Evolutionary conservation across 306 rosid genomes (phyloP).

Genomic region (Styphnolobium japonicum): DNA sequence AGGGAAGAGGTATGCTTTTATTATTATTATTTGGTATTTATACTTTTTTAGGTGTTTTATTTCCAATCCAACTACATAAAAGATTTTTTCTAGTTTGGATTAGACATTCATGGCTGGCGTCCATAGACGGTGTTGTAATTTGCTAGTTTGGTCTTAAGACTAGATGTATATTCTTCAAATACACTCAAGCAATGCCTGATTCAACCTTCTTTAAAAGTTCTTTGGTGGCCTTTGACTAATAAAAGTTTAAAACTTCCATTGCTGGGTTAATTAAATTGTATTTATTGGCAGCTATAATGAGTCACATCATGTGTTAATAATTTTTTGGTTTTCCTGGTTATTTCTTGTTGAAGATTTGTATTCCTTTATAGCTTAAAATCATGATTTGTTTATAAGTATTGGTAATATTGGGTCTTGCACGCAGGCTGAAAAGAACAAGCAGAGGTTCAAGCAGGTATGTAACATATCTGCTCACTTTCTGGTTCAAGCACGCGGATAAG

Average conservation of each 20-base stretch:
- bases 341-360: not conserved
- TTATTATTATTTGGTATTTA: not conserved
- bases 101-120: not conserved
- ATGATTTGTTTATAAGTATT: slow-evolving; percentile 1
- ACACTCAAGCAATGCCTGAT: no score
- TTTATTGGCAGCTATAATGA: not conserved
- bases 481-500: not conserved
- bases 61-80: no score
- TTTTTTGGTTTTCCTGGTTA: not conserved
- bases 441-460: slow-evolving; percentile 60
- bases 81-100: no score
- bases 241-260: not conserved
- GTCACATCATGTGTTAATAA: not conserved
- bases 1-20: slow-evolving; percentile 52
- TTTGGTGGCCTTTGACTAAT: not conserved
- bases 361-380: slow-evolving; percentile 11
- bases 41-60: not conserved
- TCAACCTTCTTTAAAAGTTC: not conserved
- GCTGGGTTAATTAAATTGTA: not conserved
- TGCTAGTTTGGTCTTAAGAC: not conserved
- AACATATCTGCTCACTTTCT: not conserved
- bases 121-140: not conserved
- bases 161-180: not conserved
- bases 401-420: slow-evolving; percentile 25
- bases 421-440: slow-evolving; percentile 63